Evolutionary conservation across 768 basidiomycete genomes (phyloP).

Genomic region (Artomyces pyxidatus): DNA sequence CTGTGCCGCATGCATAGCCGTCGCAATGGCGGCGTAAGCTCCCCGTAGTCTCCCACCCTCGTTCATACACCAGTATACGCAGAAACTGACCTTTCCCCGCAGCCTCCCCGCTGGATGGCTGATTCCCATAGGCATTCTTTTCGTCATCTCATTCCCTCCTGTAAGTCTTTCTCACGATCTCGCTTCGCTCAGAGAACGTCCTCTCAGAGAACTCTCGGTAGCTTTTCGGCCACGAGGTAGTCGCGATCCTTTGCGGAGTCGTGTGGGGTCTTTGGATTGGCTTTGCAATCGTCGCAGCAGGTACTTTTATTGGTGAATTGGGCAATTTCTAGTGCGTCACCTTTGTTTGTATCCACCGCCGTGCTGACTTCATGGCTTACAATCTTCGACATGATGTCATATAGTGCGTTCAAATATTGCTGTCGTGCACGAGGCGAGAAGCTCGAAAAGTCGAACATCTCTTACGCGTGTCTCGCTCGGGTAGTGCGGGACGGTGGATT

Average conservation of each 20-base stretch:
- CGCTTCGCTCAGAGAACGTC: not conserved
- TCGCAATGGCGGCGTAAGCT: no score
- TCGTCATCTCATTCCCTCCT: constrained; percentile 83
- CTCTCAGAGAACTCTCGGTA: constrained; percentile 19
- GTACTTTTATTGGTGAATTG: constrained; percentile 79
- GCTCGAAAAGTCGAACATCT: constrained; percentile 34
- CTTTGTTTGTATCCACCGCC: not conserved
- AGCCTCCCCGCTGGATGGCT: constrained; percentile 58
- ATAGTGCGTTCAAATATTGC: constrained; percentile 76
- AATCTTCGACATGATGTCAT: not conserved
- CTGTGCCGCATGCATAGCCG: no score
- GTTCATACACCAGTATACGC: no score
- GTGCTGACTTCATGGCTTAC: not conserved
- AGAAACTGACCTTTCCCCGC: not conserved
- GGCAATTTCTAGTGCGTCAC: constrained; percentile 75
- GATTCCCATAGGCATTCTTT: constrained; percentile 74
- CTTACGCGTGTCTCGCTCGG: constrained; percentile 40
- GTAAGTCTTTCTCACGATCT: constrained; percentile 26
- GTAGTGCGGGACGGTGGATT: constrained; percentile 85
- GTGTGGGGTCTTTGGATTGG: constrained; percentile 88
- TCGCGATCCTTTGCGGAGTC: constrained; percentile 80
- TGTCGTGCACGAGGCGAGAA: constrained; percentile 72
- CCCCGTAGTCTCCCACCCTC: no score
- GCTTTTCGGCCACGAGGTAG: constrained; percentile 90
- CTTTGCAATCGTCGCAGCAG: constrained; percentile 79